A percentile compares a stretch with the other conserved stretches of the same genome.
These are phyloP conservation scores for Inga leiocalycina DNA, from an alignment of 306 rosid species.

Conservation along the genomic window DNA sequence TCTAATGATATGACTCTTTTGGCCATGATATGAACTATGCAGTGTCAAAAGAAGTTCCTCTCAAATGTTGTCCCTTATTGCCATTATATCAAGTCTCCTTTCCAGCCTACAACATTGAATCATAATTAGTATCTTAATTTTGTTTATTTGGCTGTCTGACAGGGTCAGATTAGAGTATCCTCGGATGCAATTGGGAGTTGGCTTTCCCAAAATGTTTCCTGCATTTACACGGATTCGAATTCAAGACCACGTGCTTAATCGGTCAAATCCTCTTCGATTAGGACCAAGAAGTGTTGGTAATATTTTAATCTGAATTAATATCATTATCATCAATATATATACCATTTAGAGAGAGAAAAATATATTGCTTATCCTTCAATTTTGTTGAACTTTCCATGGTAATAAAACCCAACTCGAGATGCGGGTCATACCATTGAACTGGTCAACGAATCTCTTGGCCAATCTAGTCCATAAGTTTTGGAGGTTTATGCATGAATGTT, in stretches of 20 bases:
- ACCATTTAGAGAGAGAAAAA: background rate
- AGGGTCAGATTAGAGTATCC: no score
- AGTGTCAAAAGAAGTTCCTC: background rate
- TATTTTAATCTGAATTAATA: background rate
- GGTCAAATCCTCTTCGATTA: no score
- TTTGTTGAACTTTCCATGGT: background rate
- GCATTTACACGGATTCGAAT: no score
- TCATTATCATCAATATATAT: background rate
- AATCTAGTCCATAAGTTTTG: no score
- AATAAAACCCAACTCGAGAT: no score
- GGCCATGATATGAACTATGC: background rate
- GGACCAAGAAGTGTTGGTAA: background rate
- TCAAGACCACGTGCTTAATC: no score
- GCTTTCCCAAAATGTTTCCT: no score
- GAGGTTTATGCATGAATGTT: no score
- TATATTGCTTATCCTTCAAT: background rate
- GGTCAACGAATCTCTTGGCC: no score
- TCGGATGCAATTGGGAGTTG: no score
- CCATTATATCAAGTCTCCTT: background rate
- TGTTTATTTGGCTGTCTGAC: no score
- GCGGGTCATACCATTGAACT: no score
- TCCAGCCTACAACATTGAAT: background rate
- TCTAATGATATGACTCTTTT: background rate
- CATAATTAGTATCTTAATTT: background rate
- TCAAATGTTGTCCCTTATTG: background rate